These are phyloP conservation scores for Vanilla planifolia DNA, from an alignment of 106 monocot genomes.

Conservation along the genomic window DNA sequence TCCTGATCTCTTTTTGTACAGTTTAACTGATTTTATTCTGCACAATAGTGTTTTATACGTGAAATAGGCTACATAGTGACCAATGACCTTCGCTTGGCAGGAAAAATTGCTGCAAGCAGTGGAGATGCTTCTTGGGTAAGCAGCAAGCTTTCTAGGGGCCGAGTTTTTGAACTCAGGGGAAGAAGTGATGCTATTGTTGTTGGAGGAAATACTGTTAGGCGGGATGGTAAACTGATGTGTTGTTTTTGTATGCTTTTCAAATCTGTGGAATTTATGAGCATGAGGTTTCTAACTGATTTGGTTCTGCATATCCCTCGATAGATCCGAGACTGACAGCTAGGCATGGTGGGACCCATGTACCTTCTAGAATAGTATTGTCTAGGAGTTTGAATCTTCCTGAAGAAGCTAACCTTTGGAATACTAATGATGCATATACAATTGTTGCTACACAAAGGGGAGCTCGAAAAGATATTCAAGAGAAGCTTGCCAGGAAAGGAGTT, in stretches of 20 bases:
- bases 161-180: constrained; percentile 87
- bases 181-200: constrained; percentile 98
- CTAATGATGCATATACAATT: constrained; percentile 86
- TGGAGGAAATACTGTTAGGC: constrained; percentile 95
- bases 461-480: constrained; percentile 61
- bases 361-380: constrained; percentile 85
- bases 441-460: constrained; percentile 94
- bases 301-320: constrained; percentile 21
- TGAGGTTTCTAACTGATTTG: constrained; percentile 3
- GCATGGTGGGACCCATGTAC: constrained; percentile 77
- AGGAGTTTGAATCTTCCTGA: constrained; percentile 82
- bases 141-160: constrained; percentile 61
- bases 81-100: constrained; percentile 21
- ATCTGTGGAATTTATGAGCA: background rate
- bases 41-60: background rate
- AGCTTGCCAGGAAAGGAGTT: constrained; percentile 87
- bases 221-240: constrained; percentile 55
- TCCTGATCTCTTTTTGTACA: background rate
- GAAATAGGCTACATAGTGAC: background rate
- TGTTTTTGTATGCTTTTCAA: background rate
- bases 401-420: constrained; percentile 91
- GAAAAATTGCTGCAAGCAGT: constrained; percentile 96
- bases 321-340: constrained; percentile 94
- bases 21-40: background rate
- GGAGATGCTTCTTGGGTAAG: constrained; percentile 99